Evolutionary conservation across 2,329 filamentous ascomycete species (phyloP).

Genomic region (Reticulascus tulasneorum): DNA sequence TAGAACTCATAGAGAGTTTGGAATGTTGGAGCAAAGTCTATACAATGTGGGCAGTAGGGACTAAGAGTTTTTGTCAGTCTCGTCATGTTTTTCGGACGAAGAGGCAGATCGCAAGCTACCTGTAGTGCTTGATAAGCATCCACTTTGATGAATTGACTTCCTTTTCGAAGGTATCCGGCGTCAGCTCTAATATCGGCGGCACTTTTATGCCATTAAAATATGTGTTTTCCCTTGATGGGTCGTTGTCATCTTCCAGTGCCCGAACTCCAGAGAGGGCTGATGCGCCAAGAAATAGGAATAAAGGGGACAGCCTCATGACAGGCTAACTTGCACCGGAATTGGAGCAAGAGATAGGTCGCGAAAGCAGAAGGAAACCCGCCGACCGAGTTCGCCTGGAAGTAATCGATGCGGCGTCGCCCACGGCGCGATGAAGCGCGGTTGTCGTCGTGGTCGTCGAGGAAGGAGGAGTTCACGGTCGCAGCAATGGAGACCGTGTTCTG

Average conservation of each 20-base stretch:
- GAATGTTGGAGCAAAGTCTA: slow-evolving; percentile 74
- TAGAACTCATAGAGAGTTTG: slow-evolving; percentile 96
- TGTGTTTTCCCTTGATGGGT: slow-evolving; percentile 42
- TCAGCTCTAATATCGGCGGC: slow-evolving; percentile 60
- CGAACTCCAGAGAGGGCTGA: slow-evolving; percentile 37
- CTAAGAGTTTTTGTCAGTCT: slow-evolving; percentile 28
- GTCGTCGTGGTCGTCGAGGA: no score
- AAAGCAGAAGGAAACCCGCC: background rate
- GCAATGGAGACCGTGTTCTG: slow-evolving; percentile 5
- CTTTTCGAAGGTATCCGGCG: slow-evolving; percentile 52
- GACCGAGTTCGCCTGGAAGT: background rate
- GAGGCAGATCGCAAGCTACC: slow-evolving; percentile 37
- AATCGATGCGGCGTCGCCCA: slow-evolving; percentile 1
- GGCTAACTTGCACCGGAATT: slow-evolving; percentile 7
- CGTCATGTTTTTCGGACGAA: background rate
- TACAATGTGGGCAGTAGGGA: slow-evolving; percentile 69
- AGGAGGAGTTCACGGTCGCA: slow-evolving; percentile 2
- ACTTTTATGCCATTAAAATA: slow-evolving; percentile 65
- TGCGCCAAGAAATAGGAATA: slow-evolving; percentile 44
- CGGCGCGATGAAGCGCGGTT: slow-evolving; percentile 4
- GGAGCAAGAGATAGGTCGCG: background rate
- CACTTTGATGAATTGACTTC: slow-evolving; percentile 51
- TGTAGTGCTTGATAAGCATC: slow-evolving; percentile 62
- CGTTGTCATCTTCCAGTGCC: slow-evolving; percentile 28
- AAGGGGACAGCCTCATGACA: slow-evolving; percentile 41